A percentile compares a stretch with the other conserved stretches of the same genome.
These are phyloP conservation scores for Cryptosporidium tyzzeri DNA, from an alignment of 169 alveolate genomes.

Conservation along the genomic window DNA sequence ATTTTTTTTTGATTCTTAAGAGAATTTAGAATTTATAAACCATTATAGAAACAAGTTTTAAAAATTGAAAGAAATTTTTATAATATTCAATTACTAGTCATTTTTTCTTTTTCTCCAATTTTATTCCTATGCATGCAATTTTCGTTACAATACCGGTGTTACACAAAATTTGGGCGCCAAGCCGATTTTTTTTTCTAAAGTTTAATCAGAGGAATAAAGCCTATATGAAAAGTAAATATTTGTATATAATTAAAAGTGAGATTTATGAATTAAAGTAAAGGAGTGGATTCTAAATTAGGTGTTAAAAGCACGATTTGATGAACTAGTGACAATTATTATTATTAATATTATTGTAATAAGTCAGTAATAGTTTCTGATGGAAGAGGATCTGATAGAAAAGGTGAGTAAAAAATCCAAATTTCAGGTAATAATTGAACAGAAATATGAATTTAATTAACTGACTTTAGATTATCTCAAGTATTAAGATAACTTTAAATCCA, in stretches of 20 bases:
- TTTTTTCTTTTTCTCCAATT: not conserved
- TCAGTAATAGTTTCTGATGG: constrained; percentile 13
- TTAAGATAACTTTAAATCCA: not conserved
- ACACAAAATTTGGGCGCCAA: not conserved
- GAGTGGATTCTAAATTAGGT: not conserved
- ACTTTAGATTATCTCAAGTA: constrained; percentile 4
- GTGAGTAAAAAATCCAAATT: constrained; percentile 12
- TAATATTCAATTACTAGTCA: too few relatives aligned
- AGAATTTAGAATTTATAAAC: too few relatives aligned
- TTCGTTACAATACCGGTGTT: not conserved
- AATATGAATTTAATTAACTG: not conserved
- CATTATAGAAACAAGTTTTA: too few relatives aligned
- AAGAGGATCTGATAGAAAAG: constrained; percentile 27
- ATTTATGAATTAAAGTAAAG: not conserved
- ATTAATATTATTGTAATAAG: not conserved
- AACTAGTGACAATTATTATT: not conserved
- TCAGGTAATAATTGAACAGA: not conserved
- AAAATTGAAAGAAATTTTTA: too few relatives aligned
- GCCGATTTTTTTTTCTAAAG: not conserved
- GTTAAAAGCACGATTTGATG: not conserved
- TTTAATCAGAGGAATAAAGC: not conserved
- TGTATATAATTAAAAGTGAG: too few relatives aligned
- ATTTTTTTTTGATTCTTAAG: too few relatives aligned
- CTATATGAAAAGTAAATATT: not conserved
- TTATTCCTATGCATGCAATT: not conserved